Base-by-base conservation (phyloP, 805 yeast genomes). In the Groenewaldozyma salmanticensis region DNA sequence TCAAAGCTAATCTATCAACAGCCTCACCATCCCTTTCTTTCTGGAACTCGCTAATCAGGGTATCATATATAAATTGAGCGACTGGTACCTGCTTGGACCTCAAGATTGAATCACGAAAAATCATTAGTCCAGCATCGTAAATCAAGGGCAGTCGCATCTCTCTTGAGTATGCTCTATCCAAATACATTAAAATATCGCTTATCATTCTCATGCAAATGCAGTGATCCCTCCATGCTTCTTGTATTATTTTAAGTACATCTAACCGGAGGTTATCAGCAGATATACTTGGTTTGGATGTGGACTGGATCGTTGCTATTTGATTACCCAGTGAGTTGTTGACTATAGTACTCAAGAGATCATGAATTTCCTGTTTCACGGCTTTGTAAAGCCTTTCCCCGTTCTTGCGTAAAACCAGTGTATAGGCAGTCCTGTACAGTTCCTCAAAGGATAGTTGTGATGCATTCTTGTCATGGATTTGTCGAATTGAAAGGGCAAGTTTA, bases 101-200 rank as follows among this genome's bases (percentile, higher is more conserved):
- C 27, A 87, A 60, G 4, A 86, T 67, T 20, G 67, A 62, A 31
- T 75, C 78, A 44, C 81, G 72, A 57, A 85, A 87, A 5, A 78
- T 58, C 24, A 70, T 71, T 19, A 86, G 66, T 0, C 95, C 94
- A 37, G 79, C 67, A 54, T 87, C 95, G 53, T 79, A 80, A 2
- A 81, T 68, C 43, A 78, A 63, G 3, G 81, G 75, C 38, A 75
- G 62, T 50, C 74, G 78, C 24, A 61, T 59, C 48, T 81, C 88
- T 49, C 75, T 78, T 21, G 87, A 82, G 51, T 82, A 86, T 0
- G 84, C 95, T 34, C 94, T 71, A 55, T 87, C 94, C 55, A 88
- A 60, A 54, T 87, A 87, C 82, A 87, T 79, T 55, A 85, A 64
- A 2, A 87, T 83, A 58, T 88, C 95, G 51, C 88, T 74, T 34